Evolutionary conservation across 1,139 yeast genomes (phyloP).

Genomic region (Magnusiomyces sp.): DNA sequence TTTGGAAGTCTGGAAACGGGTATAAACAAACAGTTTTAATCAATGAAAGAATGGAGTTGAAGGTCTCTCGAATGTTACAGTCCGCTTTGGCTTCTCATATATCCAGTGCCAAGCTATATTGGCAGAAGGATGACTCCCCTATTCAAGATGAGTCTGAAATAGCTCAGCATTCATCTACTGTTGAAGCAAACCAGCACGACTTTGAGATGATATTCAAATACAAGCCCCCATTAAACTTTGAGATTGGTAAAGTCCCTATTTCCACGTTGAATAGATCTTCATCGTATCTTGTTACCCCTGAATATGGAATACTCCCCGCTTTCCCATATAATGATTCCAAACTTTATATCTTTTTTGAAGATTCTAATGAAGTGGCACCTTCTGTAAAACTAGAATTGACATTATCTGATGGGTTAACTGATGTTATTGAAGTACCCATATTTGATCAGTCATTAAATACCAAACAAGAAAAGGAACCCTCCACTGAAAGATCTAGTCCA

Average conservation of each 20-base stretch:
- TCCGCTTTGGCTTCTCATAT: slow-evolving; percentile 5
- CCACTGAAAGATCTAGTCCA: background rate
- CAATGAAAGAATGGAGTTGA: slow-evolving; percentile 10
- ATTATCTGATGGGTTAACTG: background rate
- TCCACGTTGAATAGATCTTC: background rate
- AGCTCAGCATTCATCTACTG: background rate
- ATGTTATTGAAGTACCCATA: background rate
- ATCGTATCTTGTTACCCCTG: background rate
- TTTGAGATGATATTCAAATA: slow-evolving; percentile 3
- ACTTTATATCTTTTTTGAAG: slow-evolving; percentile 6
- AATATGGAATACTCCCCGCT: slow-evolving; percentile 5
- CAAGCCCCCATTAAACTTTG: background rate
- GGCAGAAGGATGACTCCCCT: slow-evolving; percentile 1
- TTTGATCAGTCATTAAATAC: background rate
- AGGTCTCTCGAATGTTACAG: slow-evolving; percentile 6
- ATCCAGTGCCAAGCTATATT: background rate
- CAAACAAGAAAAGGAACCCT: background rate
- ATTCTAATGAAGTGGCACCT: slow-evolving; percentile 1
- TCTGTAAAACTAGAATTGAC: slow-evolving; percentile 5
- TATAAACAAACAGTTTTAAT: slow-evolving; percentile 7
- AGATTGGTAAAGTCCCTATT: background rate
- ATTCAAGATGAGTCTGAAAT: background rate
- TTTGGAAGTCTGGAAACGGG: slow-evolving; percentile 9
- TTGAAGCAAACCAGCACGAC: slow-evolving; percentile 3
- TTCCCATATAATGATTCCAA: slow-evolving; percentile 3